Percentiles rank a stretch among this genome's conserved stretches.
These are phyloP conservation scores for Poronia punctata DNA, from an alignment of 495 filamentous ascomycete genomes.

Conservation along the genomic window DNA sequence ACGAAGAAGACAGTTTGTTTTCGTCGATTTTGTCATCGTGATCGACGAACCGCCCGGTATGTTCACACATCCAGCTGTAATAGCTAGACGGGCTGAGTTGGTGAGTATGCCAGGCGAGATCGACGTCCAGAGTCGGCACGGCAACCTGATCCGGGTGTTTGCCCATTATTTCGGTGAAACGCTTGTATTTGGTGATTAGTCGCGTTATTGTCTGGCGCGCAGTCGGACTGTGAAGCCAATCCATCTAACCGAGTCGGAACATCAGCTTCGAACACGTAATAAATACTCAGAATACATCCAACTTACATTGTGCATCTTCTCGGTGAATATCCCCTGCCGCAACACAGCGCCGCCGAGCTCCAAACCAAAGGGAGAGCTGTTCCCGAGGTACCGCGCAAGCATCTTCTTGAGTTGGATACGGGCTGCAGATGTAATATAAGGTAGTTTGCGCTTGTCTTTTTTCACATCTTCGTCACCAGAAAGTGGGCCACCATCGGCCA, in stretches of 20 bases:
- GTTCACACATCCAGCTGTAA: constrained; percentile 43
- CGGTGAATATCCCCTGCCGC: constrained; percentile 70
- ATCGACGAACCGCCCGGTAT: constrained; percentile 55
- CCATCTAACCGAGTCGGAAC: constrained; percentile 41
- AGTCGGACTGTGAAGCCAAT: constrained; percentile 68
- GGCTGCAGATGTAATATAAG: constrained; percentile 15
- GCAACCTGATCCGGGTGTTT: constrained; percentile 46
- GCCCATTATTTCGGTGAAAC: constrained; percentile 63
- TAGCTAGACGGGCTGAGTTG: constrained; percentile 60
- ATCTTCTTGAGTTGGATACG: constrained; percentile 59
- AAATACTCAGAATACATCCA: not conserved
- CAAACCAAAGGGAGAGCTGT: constrained; percentile 60
- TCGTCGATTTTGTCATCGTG: constrained; percentile 84
- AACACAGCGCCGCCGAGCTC: constrained; percentile 75
- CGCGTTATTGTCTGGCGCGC: constrained; percentile 58
- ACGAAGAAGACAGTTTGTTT: constrained; percentile 50
- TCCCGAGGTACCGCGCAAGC: constrained; percentile 78
- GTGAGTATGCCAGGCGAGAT: constrained; percentile 75
- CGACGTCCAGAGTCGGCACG: constrained; percentile 83
- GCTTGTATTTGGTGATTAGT: constrained; percentile 59
- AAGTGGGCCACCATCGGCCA: constrained; percentile 23
- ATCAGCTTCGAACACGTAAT: not conserved
- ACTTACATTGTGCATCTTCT: constrained; percentile 64
- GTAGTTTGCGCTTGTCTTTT: constrained; percentile 3
- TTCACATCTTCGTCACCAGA: constrained; percentile 21